Evolutionary conservation across 495 filamentous ascomycete species (phyloP).

Genomic region (Neurospora terricola): DNA sequence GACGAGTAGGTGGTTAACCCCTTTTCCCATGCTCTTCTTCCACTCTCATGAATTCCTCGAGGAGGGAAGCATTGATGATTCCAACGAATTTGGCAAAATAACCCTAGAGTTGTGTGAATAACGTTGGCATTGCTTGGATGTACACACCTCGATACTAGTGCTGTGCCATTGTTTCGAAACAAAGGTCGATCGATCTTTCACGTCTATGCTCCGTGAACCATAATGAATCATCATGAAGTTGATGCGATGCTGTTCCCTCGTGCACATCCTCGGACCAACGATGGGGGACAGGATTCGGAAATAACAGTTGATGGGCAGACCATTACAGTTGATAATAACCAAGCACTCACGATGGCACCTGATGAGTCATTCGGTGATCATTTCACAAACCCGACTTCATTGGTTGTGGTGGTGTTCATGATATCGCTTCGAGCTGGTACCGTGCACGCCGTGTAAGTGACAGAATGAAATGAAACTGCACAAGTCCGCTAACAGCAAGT

Average conservation of each 20-base stretch:
- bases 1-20: too few relatives aligned
- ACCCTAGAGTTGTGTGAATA: too few relatives aligned
- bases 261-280: not conserved
- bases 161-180: too few relatives aligned
- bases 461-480: not conserved
- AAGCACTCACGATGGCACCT: too few relatives aligned
- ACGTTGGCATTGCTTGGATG: too few relatives aligned
- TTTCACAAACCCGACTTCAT: not conserved
- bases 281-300: not conserved
- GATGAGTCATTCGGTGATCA: not conserved
- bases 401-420: not conserved
- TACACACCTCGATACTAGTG: too few relatives aligned
- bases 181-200: too few relatives aligned
- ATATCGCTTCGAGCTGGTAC: not conserved
- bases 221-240: not conserved
- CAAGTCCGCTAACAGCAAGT: not conserved
- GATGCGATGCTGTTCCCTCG: not conserved
- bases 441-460: not conserved
- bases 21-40: too few relatives aligned
- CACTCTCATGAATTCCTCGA: too few relatives aligned
- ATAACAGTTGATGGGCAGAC: not conserved
- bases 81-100: too few relatives aligned
- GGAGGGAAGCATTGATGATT: too few relatives aligned
- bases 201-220: too few relatives aligned
- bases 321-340: not conserved